Evolutionary conservation across 2,329 filamentous ascomycete genomes (phyloP), one percentile per base, ranked within the genome.

Genomic region (Malbranchea zuffiana): DNA sequence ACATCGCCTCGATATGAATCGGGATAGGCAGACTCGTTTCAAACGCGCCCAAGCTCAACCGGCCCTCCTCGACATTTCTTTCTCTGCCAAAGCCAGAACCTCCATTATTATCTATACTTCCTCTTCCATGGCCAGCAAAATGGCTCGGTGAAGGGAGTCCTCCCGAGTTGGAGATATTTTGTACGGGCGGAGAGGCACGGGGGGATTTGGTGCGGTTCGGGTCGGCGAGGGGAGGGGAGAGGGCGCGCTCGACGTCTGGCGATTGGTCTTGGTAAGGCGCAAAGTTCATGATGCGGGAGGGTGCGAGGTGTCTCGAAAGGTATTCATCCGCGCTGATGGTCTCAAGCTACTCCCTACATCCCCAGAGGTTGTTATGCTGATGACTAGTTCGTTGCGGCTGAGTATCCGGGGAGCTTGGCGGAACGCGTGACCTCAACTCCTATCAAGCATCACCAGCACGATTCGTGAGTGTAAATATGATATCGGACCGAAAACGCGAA

Each of bases 231-330:
- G 78, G 72, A 35, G 86, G 84, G 13, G 84, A 92, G 56, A 86
- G 72, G 35, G 81, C 77, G 52, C 88, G 83, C 48, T 78, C 75
- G 50, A 80, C 72, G 65, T 96, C 87, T 6, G 90, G 90, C 11
- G 82, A 81, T 32, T 81, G 81, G 60, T 88, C 88, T 67, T 96
- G 90, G 65, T 96, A 98, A 24, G 90, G 90, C 30, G 90, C 90
- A 59, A 96, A 98, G 66, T 95, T 83, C 82, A 90, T 90, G 39
- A 50, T 65, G 43, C 45, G 15, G 7, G 17, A 17, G 7, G 25
- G 3, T n/a, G n/a, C n/a, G n/a, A n/a, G n/a, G n/a, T n/a, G n/a
- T n/a, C n/a, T n/a, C n/a, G n/a, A n/a, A n/a, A n/a, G n/a, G n/a
- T n/a, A n/a, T n/a, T n/a, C n/a, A n/a, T n/a, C n/a, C n/a, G n/a